Evolutionary conservation across 345 rosid genomes (phyloP), one percentile per base, ranked within the genome.

Genomic region (Citropsis articulata): DNA sequence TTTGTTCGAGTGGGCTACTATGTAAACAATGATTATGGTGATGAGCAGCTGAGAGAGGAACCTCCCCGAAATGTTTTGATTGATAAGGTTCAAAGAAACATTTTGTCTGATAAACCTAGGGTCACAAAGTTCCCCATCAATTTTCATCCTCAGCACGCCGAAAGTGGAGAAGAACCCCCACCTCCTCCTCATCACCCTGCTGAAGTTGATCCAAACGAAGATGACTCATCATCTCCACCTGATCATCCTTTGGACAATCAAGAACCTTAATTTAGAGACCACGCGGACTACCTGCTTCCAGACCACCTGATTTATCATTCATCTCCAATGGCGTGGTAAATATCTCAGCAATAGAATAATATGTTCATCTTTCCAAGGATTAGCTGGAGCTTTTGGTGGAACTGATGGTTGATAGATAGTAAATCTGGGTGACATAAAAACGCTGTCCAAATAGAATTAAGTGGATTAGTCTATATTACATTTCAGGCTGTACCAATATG

Each of bases 101-200:
- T 95, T 66, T 83, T 93, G 73, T 86, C 96, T 1, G 94, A 95
- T 81, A 95, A 95, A 83, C 99, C 98, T 38, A 85, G 98, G 79
- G 99, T 93, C 27, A 95, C 97, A 19, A 95, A 95, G 81, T 95
- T 95, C 82, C 99, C 98, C 77, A 90, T 95, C 76, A 92, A 93
- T 75, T 95, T 95, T 83, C 94, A 89, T 85, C 97, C 99, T 0
- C 97, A 91, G 71, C 87, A 86, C 30, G 78, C 83, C 67, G 89
- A 79, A 82, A 83, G 57, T 14, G 78, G 42, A 61, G 90, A 84
- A 70, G 87, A 85, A 68, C 69, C 83, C 18, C 81, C 33, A 31
- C 33, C 84, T 55, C 70, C 84, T n/a, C 71, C 83, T 22, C 87
- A 83, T 63, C 88, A 84, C 75, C 85, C 87, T 21, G 63, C 80